phyloP scores from a whole-genome alignment of 2,329 filamentous ascomycete species.

The Cladosporium sp. region DNA sequence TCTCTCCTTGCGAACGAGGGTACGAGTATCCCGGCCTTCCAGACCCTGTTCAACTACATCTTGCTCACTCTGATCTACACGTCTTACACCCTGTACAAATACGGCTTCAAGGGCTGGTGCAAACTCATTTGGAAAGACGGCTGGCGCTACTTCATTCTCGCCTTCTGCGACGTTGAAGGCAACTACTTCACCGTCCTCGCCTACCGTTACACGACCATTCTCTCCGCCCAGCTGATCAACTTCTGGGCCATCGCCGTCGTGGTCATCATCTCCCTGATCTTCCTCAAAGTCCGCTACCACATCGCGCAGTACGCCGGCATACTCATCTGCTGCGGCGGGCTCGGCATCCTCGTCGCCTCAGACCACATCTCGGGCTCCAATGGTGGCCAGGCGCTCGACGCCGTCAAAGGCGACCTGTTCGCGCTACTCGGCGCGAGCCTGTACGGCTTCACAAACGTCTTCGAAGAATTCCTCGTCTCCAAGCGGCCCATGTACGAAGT shows the following conservation, averaged over 20 bases:
- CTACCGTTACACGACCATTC: slow-evolving; percentile 85
- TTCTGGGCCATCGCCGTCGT: slow-evolving; percentile 98
- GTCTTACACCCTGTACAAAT: slow-evolving; percentile 67
- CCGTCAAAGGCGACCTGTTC: slow-evolving; percentile 88
- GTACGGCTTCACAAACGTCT: slow-evolving; percentile 86
- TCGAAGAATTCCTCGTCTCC: slow-evolving; percentile 89
- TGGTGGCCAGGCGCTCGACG: slow-evolving; percentile 56
- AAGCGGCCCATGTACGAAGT: slow-evolving; percentile 88
- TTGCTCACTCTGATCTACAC: slow-evolving; percentile 78
- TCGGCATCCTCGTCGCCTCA: slow-evolving; percentile 76
- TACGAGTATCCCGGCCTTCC: slow-evolving; percentile 87
- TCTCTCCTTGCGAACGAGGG: slow-evolving; percentile 61
- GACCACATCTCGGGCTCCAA: slow-evolving; percentile 78
- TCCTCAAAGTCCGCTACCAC: slow-evolving; percentile 87
- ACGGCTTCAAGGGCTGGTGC: slow-evolving; percentile 67
- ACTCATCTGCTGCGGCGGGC: slow-evolving; percentile 82
- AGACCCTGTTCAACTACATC: slow-evolving; percentile 92
- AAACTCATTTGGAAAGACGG: slow-evolving; percentile 62
- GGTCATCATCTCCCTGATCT: slow-evolving; percentile 71
- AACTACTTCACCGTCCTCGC: slow-evolving; percentile 98
- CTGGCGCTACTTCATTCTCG: slow-evolving; percentile 90
- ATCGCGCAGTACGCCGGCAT: slow-evolving; percentile 80
- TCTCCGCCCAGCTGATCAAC: slow-evolving; percentile 92
- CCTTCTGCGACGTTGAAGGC: slow-evolving; percentile 89
- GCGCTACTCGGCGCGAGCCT: slow-evolving; percentile 81